These are phyloP conservation scores for Schoenoplectus triqueter DNA, from an alignment of 202 grass and related monocot species.

Conservation along the genomic window DNA sequence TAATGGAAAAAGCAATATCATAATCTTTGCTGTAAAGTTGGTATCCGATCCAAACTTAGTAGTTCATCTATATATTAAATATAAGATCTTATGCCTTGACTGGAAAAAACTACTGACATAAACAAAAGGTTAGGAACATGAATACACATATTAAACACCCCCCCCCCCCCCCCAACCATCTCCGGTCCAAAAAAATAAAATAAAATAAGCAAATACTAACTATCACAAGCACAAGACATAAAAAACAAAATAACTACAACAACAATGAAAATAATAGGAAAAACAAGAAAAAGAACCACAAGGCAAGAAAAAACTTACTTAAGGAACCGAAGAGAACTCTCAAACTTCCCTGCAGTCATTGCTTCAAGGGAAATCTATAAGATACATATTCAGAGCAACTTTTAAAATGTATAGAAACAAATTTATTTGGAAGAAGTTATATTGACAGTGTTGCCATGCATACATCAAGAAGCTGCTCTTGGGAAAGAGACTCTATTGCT, in stretches of 20 bases:
- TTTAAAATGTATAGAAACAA: conserved; percentile 21
- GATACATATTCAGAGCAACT: conserved; percentile 20
- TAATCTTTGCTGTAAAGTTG: not conserved
- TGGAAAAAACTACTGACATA: not conserved
- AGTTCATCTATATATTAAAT: conserved; percentile 13
- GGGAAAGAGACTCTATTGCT: conserved; percentile 48
- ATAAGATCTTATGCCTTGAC: conserved; percentile 5
- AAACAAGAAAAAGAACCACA: not conserved
- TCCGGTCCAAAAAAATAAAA: not conserved
- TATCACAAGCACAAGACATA: not conserved
- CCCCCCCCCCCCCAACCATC: not conserved
- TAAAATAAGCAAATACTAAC: not conserved
- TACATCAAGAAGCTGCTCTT: conserved; percentile 78
- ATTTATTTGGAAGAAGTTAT: conserved; percentile 1
- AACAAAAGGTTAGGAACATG: not conserved
- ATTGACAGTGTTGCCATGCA: conserved; percentile 33
- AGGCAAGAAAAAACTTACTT: conserved; percentile 44
- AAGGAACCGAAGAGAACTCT: conserved; percentile 66
- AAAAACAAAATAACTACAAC: not conserved
- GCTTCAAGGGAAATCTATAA: conserved; percentile 73
- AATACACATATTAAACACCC: not conserved
- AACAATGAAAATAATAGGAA: not conserved
- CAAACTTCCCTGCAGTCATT: conserved; percentile 48
- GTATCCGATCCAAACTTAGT: conserved; percentile 5
- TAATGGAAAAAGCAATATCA: not conserved